phyloP scores from a whole-genome alignment of 345 rosid species.

The Barbarea vulgaris region DNA sequence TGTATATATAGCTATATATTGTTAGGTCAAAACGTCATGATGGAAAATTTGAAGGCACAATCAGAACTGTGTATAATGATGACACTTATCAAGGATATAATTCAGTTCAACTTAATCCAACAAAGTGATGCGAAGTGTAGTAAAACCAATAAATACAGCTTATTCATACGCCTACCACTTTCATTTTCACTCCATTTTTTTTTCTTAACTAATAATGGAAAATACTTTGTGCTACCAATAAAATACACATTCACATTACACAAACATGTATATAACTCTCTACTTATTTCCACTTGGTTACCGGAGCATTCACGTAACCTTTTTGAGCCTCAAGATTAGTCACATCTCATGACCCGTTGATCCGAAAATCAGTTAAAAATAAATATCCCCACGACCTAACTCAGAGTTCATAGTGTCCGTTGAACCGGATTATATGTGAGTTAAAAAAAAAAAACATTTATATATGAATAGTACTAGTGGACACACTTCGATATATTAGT shows the following conservation, averaged over 20 bases:
- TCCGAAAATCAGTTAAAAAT: too few species aligned
- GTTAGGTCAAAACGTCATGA: neutral
- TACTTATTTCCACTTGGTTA: too few species aligned
- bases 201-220: neutral
- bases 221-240: neutral
- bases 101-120: neutral
- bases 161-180: neutral
- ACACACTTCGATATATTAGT: conserved; percentile 1
- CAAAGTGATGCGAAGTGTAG: neutral
- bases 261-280: too few species aligned
- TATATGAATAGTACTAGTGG: neutral
- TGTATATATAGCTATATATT: neutral
- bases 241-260: conserved; percentile 19
- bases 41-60: neutral
- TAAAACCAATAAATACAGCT: neutral
- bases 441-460: too few species aligned
- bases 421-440: too few species aligned
- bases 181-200: neutral
- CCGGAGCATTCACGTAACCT: too few species aligned
- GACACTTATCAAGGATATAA: neutral
- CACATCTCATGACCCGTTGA: too few species aligned
- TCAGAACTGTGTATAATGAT: neutral
- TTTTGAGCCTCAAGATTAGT: too few species aligned
- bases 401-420: too few species aligned
- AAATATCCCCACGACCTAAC: too few species aligned